phyloP scores from a whole-genome alignment of 2,329 filamentous ascomycete species.

The Cercospora sp. region DNA sequence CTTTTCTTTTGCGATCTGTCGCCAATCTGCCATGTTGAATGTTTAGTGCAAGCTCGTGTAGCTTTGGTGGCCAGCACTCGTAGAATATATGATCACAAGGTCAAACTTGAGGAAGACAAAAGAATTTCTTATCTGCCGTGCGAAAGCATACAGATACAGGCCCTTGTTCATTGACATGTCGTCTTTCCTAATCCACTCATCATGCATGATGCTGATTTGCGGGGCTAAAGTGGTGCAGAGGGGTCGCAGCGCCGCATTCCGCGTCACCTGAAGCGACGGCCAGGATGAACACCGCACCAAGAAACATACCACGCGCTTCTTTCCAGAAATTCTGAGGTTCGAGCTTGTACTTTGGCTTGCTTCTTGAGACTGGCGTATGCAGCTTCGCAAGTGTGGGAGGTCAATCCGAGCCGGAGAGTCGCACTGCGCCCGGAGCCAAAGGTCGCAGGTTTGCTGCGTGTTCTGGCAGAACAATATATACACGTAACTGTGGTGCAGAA shows the following conservation, averaged over 20 bases:
- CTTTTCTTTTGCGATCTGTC: slow-evolving; percentile 54
- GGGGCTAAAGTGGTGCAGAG: slow-evolving; percentile 5
- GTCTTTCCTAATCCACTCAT: slow-evolving; percentile 5
- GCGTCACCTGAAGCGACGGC: background rate
- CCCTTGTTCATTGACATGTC: background rate
- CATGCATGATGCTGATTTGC: slow-evolving; percentile 10
- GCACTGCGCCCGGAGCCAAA: background rate
- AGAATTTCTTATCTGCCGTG: slow-evolving; percentile 2
- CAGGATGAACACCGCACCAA: background rate
- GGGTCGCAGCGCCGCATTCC: background rate
- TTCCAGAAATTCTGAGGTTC: background rate
- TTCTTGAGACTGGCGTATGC: background rate
- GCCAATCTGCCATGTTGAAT: slow-evolving; percentile 46
- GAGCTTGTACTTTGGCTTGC: background rate
- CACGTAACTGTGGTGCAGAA: background rate
- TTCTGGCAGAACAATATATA: background rate
- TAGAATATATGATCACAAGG: background rate
- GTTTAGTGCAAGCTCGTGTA: background rate
- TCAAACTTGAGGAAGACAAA: background rate
- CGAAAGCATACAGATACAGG: slow-evolving; percentile 10
- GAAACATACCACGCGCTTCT: background rate
- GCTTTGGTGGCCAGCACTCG: background rate
- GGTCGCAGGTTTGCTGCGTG: background rate
- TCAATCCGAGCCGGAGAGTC: background rate
- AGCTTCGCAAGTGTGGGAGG: background rate